Evolutionary conservation across 1,284 basidiomycete species (phyloP), one percentile per base, ranked within the genome.

Genomic region (Cryptococcus jaspeensis): DNA sequence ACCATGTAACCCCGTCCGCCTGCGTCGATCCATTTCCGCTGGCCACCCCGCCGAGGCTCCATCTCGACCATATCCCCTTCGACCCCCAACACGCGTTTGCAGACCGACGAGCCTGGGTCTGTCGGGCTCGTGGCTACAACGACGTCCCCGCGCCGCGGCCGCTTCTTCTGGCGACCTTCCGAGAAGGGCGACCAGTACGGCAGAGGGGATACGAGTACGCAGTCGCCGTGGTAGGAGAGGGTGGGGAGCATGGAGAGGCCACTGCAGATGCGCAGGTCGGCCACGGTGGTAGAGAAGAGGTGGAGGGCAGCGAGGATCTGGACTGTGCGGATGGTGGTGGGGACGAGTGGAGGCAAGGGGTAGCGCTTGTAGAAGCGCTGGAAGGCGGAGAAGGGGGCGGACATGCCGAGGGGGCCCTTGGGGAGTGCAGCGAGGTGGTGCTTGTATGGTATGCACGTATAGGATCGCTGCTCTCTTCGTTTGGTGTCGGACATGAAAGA

Each of bases 181-280:
- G 50, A 50, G 42, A 60, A 51, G 25, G 65, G 64, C 28, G 64
- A 62, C 68, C 66, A 72, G 58, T 69, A 76, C 3, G 78, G 78
- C 36, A 81, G 65, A 1, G 85, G 85, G 32, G 81, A 79, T 44
- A 86, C 79, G 39, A 83, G 78, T n/a, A 78, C 70, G 38, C 66
- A 66, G 52, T 73, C 69, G 18, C 72, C 73, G 22, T 67, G 53
- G 38, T 80, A 74, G 36, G 82, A 83, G 52, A 94, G 80, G 0
- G 91, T 93, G 3, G 90, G 90, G 25, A 92, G 81, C 91, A 94
- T 94, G 48, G 90, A 92, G n/a, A 87, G 86, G 2, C 92, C 92
- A 11, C 57, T 60, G 53, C 76, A 78, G 12, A 67, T 58, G 25
- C 69, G 61, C 9, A 73, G 49, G 40, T 73, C 74, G 43, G 64